phyloP scores from a whole-genome alignment of 2,329 filamentous ascomycete genomes.

The Trichophyton benhamiae region DNA sequence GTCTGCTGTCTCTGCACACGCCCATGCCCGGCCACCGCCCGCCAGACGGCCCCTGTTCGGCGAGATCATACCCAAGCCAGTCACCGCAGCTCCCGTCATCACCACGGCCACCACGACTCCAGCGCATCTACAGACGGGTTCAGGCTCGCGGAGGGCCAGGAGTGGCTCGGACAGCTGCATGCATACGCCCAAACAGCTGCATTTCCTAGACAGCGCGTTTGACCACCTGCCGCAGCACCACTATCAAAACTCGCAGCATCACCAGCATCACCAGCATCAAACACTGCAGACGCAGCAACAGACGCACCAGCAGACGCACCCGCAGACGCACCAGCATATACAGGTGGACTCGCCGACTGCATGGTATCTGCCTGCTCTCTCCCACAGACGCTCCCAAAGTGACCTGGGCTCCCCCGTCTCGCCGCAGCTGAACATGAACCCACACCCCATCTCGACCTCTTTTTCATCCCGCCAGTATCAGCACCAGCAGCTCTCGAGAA shows the following conservation, averaged over 20 bases:
- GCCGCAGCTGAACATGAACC: slow-evolving; percentile 17
- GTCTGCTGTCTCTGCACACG: slow-evolving; percentile 15
- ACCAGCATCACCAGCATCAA: too few species aligned
- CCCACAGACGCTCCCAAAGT: slow-evolving; percentile 39
- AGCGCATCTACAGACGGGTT: slow-evolving; percentile 35
- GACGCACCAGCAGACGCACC: too few species aligned
- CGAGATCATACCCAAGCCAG: slow-evolving; percentile 50
- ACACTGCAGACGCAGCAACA: neutral
- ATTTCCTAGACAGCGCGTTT: neutral
- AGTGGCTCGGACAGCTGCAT: slow-evolving; percentile 62
- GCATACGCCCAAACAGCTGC: slow-evolving; percentile 33
- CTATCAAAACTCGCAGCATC: neutral
- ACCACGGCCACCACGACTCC: neutral
- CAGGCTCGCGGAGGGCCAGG: slow-evolving; percentile 35
- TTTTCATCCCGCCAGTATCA: neutral
- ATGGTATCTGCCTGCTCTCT: slow-evolving; percentile 9
- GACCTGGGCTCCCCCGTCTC: slow-evolving; percentile 41
- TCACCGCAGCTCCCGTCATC: slow-evolving; percentile 15
- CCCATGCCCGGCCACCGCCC: slow-evolving; percentile 14
- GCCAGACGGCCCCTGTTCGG: slow-evolving; percentile 56
- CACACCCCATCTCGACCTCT: slow-evolving; percentile 3
- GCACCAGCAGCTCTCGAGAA: slow-evolving; percentile 28
- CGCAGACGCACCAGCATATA: neutral
- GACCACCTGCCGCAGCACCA: neutral
- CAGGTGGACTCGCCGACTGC: neutral